Evolutionary conservation across 805 yeast species (phyloP).

Genomic region (Candida verbasci): DNA sequence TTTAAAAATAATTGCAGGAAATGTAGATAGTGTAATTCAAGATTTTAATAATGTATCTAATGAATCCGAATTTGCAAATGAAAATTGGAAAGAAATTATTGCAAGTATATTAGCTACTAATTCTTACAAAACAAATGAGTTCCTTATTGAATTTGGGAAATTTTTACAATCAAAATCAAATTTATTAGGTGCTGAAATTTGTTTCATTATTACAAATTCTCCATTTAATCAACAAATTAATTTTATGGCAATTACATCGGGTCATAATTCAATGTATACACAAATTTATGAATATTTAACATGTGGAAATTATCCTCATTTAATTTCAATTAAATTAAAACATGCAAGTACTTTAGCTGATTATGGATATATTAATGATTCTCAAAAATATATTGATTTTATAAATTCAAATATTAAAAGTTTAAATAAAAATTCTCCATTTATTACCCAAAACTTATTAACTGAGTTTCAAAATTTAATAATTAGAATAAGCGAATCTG

Average conservation of each 20-base stretch:
- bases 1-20: conserved; percentile 63
- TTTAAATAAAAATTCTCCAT: conserved; percentile 27
- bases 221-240: conserved; percentile 24
- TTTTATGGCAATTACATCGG: conserved; percentile 15
- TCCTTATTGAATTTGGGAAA: conserved; percentile 48
- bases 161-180: conserved; percentile 30
- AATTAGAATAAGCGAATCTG: conserved; percentile 44
- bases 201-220: conserved; percentile 44
- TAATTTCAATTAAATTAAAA: conserved; percentile 55
- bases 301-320: conserved; percentile 43
- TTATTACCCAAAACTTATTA: conserved; percentile 18
- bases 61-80: conserved; percentile 46
- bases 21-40: conserved; percentile 47
- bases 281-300: conserved; percentile 64
- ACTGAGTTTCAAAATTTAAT: conserved; percentile 34
- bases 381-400: conserved; percentile 60
- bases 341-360: conserved; percentile 74
- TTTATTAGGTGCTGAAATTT: conserved; percentile 36
- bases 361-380: conserved; percentile 50
- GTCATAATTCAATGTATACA: conserved; percentile 41
- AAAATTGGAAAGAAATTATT: conserved; percentile 49
- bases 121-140: conserved; percentile 25
- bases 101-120: conserved; percentile 35
- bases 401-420: conserved; percentile 32
- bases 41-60: conserved; percentile 40